Conservation (phyloP, 2,329 filamentous ascomycete species). For the Fusarium succisae region DNA sequence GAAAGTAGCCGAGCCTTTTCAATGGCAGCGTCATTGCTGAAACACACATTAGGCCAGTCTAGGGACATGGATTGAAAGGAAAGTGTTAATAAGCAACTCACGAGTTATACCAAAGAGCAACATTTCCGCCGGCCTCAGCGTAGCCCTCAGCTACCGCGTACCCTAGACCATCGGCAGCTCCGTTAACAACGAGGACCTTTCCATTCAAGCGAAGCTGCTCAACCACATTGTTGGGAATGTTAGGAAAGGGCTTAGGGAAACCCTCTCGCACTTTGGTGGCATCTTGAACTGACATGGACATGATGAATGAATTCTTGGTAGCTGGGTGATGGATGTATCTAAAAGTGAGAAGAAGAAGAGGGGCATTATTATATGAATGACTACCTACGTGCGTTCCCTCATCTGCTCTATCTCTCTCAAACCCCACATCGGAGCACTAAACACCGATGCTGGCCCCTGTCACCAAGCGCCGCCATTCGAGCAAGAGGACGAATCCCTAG, state of each 20-base stretch:
- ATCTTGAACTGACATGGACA: slow-evolving; percentile 44
- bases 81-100: slow-evolving; percentile 10
- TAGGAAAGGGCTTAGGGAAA: slow-evolving; percentile 41
- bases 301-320: slow-evolving; percentile 1
- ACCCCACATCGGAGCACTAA: slow-evolving; percentile 21
- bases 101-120: slow-evolving; percentile 50
- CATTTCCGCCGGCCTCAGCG: slow-evolving; percentile 55
- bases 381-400: neutral
- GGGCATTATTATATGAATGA: slow-evolving; percentile 2
- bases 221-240: slow-evolving; percentile 50
- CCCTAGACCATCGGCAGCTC: slow-evolving; percentile 58
- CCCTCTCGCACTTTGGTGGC: slow-evolving; percentile 31
- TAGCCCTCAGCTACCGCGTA: slow-evolving; percentile 55
- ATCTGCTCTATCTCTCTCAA: neutral
- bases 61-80: neutral
- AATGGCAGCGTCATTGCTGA: slow-evolving; percentile 48
- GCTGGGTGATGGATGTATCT: neutral
- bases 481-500: neutral
- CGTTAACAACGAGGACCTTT: slow-evolving; percentile 55
- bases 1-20: slow-evolving; percentile 48
- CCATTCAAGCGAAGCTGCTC: slow-evolving; percentile 55
- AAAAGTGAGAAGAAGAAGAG: slow-evolving; percentile 7
- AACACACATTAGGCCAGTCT: neutral
- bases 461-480: neutral
- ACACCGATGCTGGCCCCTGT: neutral